Evolutionary conservation across 768 basidiomycete species (phyloP).

Genomic region (Gautieria morchelliformis): DNA sequence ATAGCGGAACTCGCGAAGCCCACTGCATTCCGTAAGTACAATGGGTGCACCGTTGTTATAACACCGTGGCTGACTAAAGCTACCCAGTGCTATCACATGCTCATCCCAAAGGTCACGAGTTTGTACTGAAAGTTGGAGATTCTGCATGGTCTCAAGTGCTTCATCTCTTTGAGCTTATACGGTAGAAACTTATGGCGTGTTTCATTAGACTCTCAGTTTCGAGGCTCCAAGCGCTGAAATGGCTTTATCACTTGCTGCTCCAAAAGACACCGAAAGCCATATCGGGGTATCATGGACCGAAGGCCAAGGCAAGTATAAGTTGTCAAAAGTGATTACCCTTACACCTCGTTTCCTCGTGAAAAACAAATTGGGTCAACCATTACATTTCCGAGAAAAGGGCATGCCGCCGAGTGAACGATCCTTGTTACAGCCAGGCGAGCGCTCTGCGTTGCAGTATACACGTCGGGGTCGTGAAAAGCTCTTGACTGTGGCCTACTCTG

Average conservation of each 20-base stretch:
- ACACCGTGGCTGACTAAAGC: not conserved
- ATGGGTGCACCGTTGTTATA: not conserved
- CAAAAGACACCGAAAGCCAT: slow-evolving; percentile 61
- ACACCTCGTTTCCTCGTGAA: slow-evolving; percentile 85
- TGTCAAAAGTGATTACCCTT: slow-evolving; percentile 88
- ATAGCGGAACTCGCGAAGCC: slow-evolving; percentile 42
- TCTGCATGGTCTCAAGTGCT: slow-evolving; percentile 84
- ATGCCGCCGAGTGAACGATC: slow-evolving; percentile 53
- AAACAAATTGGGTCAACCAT: slow-evolving; percentile 59
- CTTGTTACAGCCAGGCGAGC: slow-evolving; percentile 56
- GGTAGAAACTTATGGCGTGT: not conserved
- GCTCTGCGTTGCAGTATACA: slow-evolving; percentile 57
- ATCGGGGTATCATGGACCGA: slow-evolving; percentile 87
- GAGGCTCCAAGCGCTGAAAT: slow-evolving; percentile 91
- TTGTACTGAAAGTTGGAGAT: slow-evolving; percentile 68
- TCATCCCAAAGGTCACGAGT: slow-evolving; percentile 71
- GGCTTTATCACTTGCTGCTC: slow-evolving; percentile 58
- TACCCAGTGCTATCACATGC: slow-evolving; percentile 76
- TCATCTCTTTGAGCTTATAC: not conserved
- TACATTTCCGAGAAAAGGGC: slow-evolving; percentile 83
- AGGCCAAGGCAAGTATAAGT: slow-evolving; percentile 94
- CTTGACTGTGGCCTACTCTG: slow-evolving; percentile 79
- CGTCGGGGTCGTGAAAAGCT: slow-evolving; percentile 60
- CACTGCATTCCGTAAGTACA: slow-evolving; percentile 69
- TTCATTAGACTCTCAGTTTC: slow-evolving; percentile 61